phyloP scores from a whole-genome alignment of 495 filamentous ascomycete genomes.

The Neurospora tetraspora region DNA sequence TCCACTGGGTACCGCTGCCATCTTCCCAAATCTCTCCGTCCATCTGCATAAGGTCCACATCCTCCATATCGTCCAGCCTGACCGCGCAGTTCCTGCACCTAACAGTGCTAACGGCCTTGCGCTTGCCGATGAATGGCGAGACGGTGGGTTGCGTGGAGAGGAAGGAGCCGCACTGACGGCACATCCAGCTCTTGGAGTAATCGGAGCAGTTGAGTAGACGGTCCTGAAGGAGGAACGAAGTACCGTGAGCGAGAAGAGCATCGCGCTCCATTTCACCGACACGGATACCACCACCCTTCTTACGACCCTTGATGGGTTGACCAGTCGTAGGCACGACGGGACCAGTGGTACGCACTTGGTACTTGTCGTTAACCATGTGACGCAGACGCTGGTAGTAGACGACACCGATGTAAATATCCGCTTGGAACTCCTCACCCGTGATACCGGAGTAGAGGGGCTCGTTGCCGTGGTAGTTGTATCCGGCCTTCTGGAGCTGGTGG shows the following conservation, averaged over 20 bases:
- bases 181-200: slow-evolving; percentile 78
- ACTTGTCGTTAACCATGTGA: slow-evolving; percentile 99
- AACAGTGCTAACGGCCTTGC: slow-evolving; percentile 44
- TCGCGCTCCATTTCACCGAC: slow-evolving; percentile 99
- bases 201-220: slow-evolving; percentile 95
- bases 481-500: slow-evolving; percentile 83
- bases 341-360: slow-evolving; percentile 93
- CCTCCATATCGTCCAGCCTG: slow-evolving; percentile 43
- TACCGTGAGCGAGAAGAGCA: slow-evolving; percentile 85
- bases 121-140: slow-evolving; percentile 54
- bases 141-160: slow-evolving; percentile 72
- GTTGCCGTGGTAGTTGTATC: slow-evolving; percentile 97
- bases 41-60: slow-evolving; percentile 46
- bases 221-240: slow-evolving; percentile 90
- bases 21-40: slow-evolving; percentile 83
- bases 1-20: slow-evolving; percentile 66
- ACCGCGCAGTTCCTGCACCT: slow-evolving; percentile 78
- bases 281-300: slow-evolving; percentile 93
- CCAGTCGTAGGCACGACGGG: slow-evolving; percentile 81
- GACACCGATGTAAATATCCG: slow-evolving; percentile 92
- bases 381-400: slow-evolving; percentile 96
- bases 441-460: slow-evolving; percentile 97
- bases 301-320: slow-evolving; percentile 92
- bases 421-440: slow-evolving; percentile 84
- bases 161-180: slow-evolving; percentile 79